Evolutionary conservation across 139 green algal species (phyloP), one percentile per base, ranked within the genome.

Genomic region (Chlamydomonas schloesseri): DNA sequence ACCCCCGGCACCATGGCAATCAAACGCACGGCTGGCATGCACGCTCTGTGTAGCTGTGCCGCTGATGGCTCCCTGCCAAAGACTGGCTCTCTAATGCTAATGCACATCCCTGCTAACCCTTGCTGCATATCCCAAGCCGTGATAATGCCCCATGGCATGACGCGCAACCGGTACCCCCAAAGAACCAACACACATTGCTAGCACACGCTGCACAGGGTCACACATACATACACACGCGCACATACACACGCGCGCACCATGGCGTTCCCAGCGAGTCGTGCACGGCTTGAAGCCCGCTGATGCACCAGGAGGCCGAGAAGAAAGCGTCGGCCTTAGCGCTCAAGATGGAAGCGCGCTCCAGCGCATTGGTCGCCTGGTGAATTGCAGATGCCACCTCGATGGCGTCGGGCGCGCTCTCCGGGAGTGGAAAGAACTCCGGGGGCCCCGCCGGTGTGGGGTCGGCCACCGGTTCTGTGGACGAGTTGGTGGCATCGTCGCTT

Each of bases 181-280:
- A n/a, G n/a, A n/a, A n/a, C n/a, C n/a, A n/a, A n/a, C n/a, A n/a
- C n/a, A n/a, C n/a, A n/a, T n/a, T n/a, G n/a, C n/a, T n/a, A n/a
- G n/a, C n/a, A n/a, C n/a, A n/a, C n/a, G n/a, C n/a, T n/a, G n/a
- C n/a, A n/a, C n/a, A n/a, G n/a, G 20, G 2, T 62, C 55, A 23
- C 55, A 62, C 55, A 23, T 2, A 11, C 55, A 62, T 62, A 24
- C 20, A 28, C 55, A 62, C 55, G 10, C 55, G 13, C 55, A 62
- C 55, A 23, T 2, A 4, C 18, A 23, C 11, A 46, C 55, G 34
- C 4, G 9, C 67, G 55, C 88, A 97, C 95, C 95, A 97, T 24
- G 90, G 88, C 71, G 94, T 62, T 2, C 90, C 95, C 29, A 89
- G 77, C 3, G 33, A 37, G 0, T 90, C 71, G 57, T 98, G 94